Percentiles rank a stretch among this genome's conserved stretches.
phyloP scores from a whole-genome alignment of 345 rosid species.

The Gossypium longicalyx region DNA sequence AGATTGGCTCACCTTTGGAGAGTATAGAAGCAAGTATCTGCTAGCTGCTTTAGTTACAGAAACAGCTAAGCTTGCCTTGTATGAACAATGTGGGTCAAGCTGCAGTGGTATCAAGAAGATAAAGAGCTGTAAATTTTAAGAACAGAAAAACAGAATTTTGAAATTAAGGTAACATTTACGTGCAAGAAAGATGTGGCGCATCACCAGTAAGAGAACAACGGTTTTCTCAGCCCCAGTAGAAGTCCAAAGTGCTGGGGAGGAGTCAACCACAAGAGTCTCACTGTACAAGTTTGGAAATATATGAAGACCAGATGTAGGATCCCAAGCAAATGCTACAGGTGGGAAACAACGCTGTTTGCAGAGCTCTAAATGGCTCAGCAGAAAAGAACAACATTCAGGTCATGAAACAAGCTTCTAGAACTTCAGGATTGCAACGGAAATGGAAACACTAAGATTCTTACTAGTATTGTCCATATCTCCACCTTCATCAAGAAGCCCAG shows the following conservation, averaged over 20 bases:
- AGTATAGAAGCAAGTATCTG: constrained; percentile 72
- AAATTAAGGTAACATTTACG: constrained; percentile 8
- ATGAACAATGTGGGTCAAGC: constrained; percentile 98
- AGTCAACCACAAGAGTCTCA: constrained; percentile 68
- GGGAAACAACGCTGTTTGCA: constrained; percentile 98
- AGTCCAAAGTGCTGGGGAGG: constrained; percentile 81
- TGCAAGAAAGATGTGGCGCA: constrained; percentile 17
- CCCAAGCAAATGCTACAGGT: constrained; percentile 98
- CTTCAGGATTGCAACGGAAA: constrained; percentile 5
- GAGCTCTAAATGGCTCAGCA: constrained; percentile 53
- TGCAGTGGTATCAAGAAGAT: constrained; percentile 31
- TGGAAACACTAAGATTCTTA: constrained; percentile 33
- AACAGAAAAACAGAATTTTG: neutral
- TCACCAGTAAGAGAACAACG: constrained; percentile 70
- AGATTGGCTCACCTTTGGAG: constrained; percentile 55
- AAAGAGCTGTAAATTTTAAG: constrained; percentile 5
- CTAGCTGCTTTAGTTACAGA: constrained; percentile 65
- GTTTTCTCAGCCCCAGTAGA: constrained; percentile 65
- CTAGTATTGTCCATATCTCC: constrained; percentile 67
- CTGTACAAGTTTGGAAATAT: constrained; percentile 64
- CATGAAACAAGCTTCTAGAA: neutral
- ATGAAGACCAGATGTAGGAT: constrained; percentile 73
- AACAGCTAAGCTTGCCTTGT: constrained; percentile 54
- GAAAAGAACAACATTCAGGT: neutral
- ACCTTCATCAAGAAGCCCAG: constrained; percentile 68